A percentile compares a stretch with the other conserved stretches of the same genome.
These are phyloP conservation scores for Pleurotus cornucopiae DNA, from an alignment of 768 basidiomycete species.

Conservation along the genomic window DNA sequence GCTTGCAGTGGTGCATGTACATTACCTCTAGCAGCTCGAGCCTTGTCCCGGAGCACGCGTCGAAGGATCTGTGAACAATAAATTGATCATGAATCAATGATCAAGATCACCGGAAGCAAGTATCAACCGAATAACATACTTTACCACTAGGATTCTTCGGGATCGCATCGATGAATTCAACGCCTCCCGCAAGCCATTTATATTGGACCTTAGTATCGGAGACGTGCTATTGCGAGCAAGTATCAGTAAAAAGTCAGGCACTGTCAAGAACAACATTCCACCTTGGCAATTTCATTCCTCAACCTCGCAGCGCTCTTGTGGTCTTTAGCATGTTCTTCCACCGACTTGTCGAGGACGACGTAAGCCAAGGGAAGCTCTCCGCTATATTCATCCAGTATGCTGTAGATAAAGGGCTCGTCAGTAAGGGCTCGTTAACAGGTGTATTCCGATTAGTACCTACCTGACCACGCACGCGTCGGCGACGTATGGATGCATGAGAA, in stretches of 20 bases:
- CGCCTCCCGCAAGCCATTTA: slow-evolving; percentile 58
- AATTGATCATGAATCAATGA: background rate
- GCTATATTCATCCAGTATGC: slow-evolving; percentile 67
- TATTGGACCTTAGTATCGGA: slow-evolving; percentile 54
- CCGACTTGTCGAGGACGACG: slow-evolving; percentile 46
- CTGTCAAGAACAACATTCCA: slow-evolving; percentile 18
- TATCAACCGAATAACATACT: slow-evolving; percentile 25
- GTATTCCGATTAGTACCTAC: background rate
- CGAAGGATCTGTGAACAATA: slow-evolving; percentile 29
- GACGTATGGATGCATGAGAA: slow-evolving; percentile 58
- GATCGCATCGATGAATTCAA: slow-evolving; percentile 57
- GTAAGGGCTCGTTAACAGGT: background rate
- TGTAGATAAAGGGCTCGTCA: slow-evolving; percentile 12
- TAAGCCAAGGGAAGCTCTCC: slow-evolving; percentile 75
- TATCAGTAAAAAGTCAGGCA: background rate
- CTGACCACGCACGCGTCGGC: slow-evolving; percentile 57
- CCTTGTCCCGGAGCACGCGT: slow-evolving; percentile 49
- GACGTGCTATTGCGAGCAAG: slow-evolving; percentile 38
- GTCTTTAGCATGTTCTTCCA: slow-evolving; percentile 29
- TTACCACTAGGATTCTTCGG: slow-evolving; percentile 76
- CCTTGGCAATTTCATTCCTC: slow-evolving; percentile 53
- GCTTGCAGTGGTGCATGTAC: background rate
- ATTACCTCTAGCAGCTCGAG: slow-evolving; percentile 13
- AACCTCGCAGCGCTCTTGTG: slow-evolving; percentile 30
- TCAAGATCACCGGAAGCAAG: background rate